A percentile compares a stretch with the other conserved stretches of the same genome.
Conservation (phyloP, 1,284 basidiomycete species). For the Naganishia cerealis region DNA sequence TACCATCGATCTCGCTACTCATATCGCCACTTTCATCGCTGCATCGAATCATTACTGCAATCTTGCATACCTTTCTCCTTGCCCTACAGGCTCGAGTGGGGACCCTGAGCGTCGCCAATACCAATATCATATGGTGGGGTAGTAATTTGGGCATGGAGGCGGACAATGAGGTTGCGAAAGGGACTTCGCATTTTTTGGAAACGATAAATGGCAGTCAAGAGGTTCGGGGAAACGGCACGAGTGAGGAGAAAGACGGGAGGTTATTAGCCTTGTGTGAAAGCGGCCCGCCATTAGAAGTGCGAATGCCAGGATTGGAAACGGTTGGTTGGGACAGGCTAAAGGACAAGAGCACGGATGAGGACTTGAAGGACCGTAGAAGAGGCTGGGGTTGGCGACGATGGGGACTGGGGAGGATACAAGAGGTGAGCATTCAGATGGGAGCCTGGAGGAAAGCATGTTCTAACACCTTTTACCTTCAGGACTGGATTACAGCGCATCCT, state of each 20-base stretch:
- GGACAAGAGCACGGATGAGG: conserved; percentile 41
- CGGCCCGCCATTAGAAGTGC: conserved; percentile 56
- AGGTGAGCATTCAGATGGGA: conserved; percentile 37
- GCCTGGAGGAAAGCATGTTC: background rate
- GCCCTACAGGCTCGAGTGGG: conserved; percentile 45
- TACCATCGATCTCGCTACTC: conserved; percentile 58
- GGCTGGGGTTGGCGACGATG: conserved; percentile 41
- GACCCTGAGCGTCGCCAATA: conserved; percentile 57
- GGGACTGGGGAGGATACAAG: conserved; percentile 42
- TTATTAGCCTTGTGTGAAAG: conserved; percentile 58
- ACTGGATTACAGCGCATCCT: conserved; percentile 59
- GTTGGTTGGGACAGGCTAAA: conserved; percentile 52
- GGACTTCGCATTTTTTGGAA: conserved; percentile 4
- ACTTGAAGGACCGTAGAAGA: conserved; percentile 39
- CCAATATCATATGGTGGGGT: conserved; percentile 55
- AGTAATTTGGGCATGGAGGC: conserved; percentile 41
- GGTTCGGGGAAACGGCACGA: background rate
- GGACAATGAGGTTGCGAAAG: conserved; percentile 33
- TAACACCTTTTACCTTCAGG: conserved; percentile 46
- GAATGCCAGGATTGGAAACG: conserved; percentile 56
- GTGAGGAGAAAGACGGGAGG: conserved; percentile 46
- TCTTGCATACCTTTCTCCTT: conserved; percentile 53
- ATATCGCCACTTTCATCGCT: conserved; percentile 55
- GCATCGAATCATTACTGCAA: conserved; percentile 50
- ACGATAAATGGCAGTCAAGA: conserved; percentile 22